Evolutionary conservation across 495 filamentous ascomycete species (phyloP), one percentile per base, ranked within the genome.

Genomic region (Xylaria grammica): DNA sequence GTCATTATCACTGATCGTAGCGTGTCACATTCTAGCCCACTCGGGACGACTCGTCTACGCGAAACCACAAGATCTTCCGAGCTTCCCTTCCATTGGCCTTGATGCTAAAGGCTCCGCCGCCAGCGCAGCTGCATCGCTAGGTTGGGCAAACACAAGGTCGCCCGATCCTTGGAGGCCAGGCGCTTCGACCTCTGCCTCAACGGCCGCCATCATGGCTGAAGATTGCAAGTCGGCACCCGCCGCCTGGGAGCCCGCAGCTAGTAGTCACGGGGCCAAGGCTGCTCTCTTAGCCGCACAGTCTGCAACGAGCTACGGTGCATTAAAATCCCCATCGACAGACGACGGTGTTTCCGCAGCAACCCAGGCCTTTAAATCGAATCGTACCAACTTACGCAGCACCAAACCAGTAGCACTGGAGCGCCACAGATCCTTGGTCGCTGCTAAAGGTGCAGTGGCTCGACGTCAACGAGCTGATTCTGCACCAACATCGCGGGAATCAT

Each of bases 401-500:
- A 20, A 65, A 4, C 30, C 65, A 71, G 22, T 57, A 58, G 27
- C 44, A 42, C 44, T 69, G 6, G 72, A 73, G 19, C 81, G 78
- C 1, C 84, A 82, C 58, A 85, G 83, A 48, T 91, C 93, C 24
- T 76, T 91, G 58, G 72, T 81, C 50, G 93, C 92, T 29, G 91
- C 92, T 7, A 89, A 87, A 19, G 91, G 87, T 24, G 91, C 93
- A 7, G 87, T 91, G 77, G 80, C 85, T 30, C 85, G 80, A 59
- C 77, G 92, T 49, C 83, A 79, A 68, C 78, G 93, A 72, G 84
- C 92, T 7, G 86, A 85, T 13, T 93, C 91, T 4, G 82, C 82
- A 10, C 91, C 91, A 0, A 62, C 75, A 48, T 68, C 77, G 26
- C 76, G 65, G 42, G 77, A 76, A 30, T 75, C 76, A 29, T 89